phyloP scores from a whole-genome alignment of 352 stramenopile species.

The Lagenidium giganteum region DNA sequence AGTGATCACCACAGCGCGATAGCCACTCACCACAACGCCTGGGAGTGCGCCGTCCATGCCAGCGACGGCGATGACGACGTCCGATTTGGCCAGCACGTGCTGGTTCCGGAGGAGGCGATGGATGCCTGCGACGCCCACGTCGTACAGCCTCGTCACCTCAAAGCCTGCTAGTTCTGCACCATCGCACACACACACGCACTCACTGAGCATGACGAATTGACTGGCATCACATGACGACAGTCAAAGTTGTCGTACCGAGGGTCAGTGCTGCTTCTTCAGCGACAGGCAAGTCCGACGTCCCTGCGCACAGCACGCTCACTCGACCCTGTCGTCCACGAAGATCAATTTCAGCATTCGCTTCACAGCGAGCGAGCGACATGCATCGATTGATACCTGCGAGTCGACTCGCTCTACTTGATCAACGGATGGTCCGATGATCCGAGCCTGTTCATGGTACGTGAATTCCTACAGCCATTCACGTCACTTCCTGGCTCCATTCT shows the following conservation, averaged over 20 bases:
- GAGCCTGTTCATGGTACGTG: too few species aligned
- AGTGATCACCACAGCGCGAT: neutral
- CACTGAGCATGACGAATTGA: neutral
- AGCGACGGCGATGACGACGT: slow-evolving; percentile 94
- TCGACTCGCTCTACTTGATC: too few species aligned
- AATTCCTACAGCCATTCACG: slow-evolving; percentile 29
- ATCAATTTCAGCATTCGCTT: neutral
- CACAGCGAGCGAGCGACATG: too few species aligned
- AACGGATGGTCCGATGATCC: too few species aligned
- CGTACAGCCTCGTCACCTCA: slow-evolving; percentile 80
- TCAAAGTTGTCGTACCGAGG: slow-evolving; percentile 64
- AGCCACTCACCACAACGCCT: slow-evolving; percentile 89
- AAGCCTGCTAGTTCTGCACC: slow-evolving; percentile 84
- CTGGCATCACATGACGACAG: neutral
- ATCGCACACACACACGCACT: neutral
- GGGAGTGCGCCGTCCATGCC: slow-evolving; percentile 97
- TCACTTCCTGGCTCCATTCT: too few species aligned
- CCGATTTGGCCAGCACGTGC: slow-evolving; percentile 76
- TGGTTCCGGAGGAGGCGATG: slow-evolving; percentile 89
- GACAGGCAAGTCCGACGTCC: slow-evolving; percentile 94
- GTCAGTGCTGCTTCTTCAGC: slow-evolving; percentile 95
- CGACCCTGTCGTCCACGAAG: neutral
- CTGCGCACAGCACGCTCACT: slow-evolving; percentile 88
- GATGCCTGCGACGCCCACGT: slow-evolving; percentile 93
- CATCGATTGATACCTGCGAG: too few species aligned